Conservation (phyloP, 495 filamentous ascomycete species). For the Symbiotaphrina buchneri region DNA sequence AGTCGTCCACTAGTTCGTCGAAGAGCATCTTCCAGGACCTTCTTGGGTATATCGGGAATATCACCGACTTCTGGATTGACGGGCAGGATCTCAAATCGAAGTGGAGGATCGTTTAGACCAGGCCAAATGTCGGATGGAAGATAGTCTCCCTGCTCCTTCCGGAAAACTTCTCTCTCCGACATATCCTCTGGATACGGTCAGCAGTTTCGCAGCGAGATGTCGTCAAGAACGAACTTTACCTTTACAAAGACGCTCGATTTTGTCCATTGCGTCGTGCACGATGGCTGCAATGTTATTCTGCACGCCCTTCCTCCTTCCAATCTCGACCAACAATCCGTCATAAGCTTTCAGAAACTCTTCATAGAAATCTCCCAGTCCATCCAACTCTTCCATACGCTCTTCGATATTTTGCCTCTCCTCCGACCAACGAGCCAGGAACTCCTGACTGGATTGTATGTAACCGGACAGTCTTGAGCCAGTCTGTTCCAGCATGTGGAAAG, state of each 20-base stretch:
- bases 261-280: constrained; percentile 48
- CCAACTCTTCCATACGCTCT: constrained; percentile 46
- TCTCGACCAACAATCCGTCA: constrained; percentile 61
- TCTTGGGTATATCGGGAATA: constrained; percentile 29
- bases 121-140: constrained; percentile 83
- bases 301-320: constrained; percentile 43
- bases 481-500: constrained; percentile 43
- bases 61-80: constrained; percentile 14
- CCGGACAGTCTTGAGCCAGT: constrained; percentile 38
- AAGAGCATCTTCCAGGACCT: constrained; percentile 29
- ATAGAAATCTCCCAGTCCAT: constrained; percentile 51
- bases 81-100: constrained; percentile 28
- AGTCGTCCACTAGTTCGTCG: constrained; percentile 1
- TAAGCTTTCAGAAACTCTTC: constrained; percentile 69
- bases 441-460: constrained; percentile 45
- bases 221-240: constrained; percentile 14
- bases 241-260: constrained; percentile 30
- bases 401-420: constrained; percentile 47
- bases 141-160: constrained; percentile 61
- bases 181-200: constrained; percentile 23
- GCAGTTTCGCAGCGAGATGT: background rate
- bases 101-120: constrained; percentile 35
- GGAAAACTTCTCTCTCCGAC: constrained; percentile 55
- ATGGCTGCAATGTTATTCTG: constrained; percentile 53
- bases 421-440: constrained; percentile 54